Percentiles rank a stretch among this genome's conserved stretches.
These are phyloP conservation scores for Taxawa tesnikishii DNA, from an alignment of 2,329 filamentous ascomycete genomes.

Conservation along the genomic window DNA sequence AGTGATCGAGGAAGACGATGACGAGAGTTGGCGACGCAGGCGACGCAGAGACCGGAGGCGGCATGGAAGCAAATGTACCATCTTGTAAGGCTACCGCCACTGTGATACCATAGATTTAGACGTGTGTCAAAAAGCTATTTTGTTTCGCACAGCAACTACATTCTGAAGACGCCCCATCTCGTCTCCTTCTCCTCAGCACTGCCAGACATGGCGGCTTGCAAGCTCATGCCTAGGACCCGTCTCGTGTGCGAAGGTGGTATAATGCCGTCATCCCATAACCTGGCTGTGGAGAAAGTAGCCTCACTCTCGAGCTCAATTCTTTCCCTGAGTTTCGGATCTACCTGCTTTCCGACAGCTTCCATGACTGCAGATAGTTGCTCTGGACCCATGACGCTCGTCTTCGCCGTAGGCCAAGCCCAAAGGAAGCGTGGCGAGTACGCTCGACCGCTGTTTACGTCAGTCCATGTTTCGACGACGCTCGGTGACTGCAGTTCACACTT, in stretches of 20 bases:
- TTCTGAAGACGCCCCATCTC: constrained; percentile 26
- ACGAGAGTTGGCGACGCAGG: neutral
- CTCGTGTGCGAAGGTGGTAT: constrained; percentile 38
- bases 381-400: constrained; percentile 88
- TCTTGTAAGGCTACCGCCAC: constrained; percentile 1
- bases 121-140: neutral
- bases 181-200: constrained; percentile 20
- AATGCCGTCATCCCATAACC: constrained; percentile 63
- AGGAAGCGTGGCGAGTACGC: constrained; percentile 86
- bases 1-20: constrained; percentile 1
- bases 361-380: constrained; percentile 89
- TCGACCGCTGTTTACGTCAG: constrained; percentile 68
- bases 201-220: constrained; percentile 29
- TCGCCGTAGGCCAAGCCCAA: constrained; percentile 97
- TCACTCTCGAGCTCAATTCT: constrained; percentile 87
- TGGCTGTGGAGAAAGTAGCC: constrained; percentile 74
- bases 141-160: constrained; percentile 14
- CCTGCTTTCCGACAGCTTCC: constrained; percentile 79
- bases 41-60: neutral
- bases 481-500: too few species aligned
- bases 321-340: constrained; percentile 66
- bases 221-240: constrained; percentile 33
- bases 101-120: neutral
- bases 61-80: constrained; percentile 2
- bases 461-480: too few species aligned